These are phyloP conservation scores for Sesbania bispinosa DNA, from an alignment of 306 rosid genomes.

Conservation along the genomic window DNA sequence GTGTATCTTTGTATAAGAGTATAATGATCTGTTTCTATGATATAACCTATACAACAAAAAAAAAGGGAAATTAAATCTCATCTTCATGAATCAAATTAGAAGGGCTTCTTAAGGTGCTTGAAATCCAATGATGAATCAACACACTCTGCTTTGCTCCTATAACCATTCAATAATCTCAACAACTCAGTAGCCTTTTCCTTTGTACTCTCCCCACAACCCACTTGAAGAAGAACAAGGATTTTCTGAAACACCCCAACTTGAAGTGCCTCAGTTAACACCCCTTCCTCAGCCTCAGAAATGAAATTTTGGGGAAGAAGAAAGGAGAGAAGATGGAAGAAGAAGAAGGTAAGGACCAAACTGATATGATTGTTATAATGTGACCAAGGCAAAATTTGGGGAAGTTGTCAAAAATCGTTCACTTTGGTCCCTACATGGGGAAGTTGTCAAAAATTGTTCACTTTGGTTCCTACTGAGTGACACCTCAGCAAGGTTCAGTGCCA, in stretches of 20 bases:
- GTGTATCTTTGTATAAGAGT: conserved; percentile 21
- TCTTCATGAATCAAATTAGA: conserved; percentile 29
- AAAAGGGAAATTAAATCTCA: background rate
- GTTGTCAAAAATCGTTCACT: too few relatives aligned
- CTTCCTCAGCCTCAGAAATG: too few relatives aligned
- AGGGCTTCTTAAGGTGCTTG: conserved; percentile 53
- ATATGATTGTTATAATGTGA: too few relatives aligned
- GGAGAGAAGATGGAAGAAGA: too few relatives aligned
- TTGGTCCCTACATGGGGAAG: too few relatives aligned
- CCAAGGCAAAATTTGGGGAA: too few relatives aligned
- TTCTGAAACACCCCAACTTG: conserved; percentile 71
- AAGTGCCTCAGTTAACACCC: too few relatives aligned
- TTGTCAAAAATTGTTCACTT: too few relatives aligned
- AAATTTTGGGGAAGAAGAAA: too few relatives aligned
- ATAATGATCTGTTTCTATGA: conserved; percentile 8
- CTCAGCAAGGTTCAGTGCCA: too few relatives aligned
- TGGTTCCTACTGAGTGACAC: too few relatives aligned
- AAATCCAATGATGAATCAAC: conserved; percentile 54
- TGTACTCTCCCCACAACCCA: conserved; percentile 52
- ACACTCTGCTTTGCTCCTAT: conserved; percentile 46
- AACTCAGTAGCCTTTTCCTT: conserved; percentile 60
- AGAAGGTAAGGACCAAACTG: too few relatives aligned
- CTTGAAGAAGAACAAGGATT: conserved; percentile 66
- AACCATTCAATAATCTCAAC: conserved; percentile 60
- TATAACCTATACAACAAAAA: conserved; percentile 5